Base-by-base conservation (phyloP, 805 yeast genomes). In the Priceomyces medius region DNA sequence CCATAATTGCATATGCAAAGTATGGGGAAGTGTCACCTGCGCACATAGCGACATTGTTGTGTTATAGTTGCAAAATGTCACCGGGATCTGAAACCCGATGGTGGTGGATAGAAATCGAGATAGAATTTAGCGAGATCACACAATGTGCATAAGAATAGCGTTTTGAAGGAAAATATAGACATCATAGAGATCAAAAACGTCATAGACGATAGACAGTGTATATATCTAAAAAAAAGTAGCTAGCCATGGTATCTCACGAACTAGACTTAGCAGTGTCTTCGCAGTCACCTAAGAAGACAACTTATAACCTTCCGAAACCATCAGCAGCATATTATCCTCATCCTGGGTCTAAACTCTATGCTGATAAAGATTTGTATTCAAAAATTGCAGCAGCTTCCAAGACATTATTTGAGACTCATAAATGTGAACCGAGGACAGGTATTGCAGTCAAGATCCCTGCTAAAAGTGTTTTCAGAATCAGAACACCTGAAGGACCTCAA, bases 401-500 rank as follows among this genome's bases (percentile, higher is more conserved):
- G 47, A 67, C 74, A 20, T 54, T 71, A 36, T 64, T 70, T 17
- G 68, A 74, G 31, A 54, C 62, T 6, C 64, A 75, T 43, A 53
- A 61, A 3, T 71, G 80, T 43, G 73, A 77, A 17, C 79, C 80
- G 28, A 63, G 85, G 47, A 67, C 81, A 2, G 88, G 82, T 3
- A 66, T 73, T 35, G 83, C 85, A 0, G 78, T 82, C 66, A 75
- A 75, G 45, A 79, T 80, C n/a, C 81, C 83, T 13, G 79, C 79
- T 16, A 80, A 78, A 18, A 68, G 75, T 21, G 73, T 81, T 21
- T 78, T 82, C 44, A 65, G 86, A 29, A 66, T 81, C 41, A 74
- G 79, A 3, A 77, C 85, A 1, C 81, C 85, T 2, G 80, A 81
- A 50, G 86, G 86, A 3, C 83, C 88, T 2, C 87, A 81, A 56